Percentiles rank a stretch among this genome's conserved stretches.
Conservation (phyloP, 1,284 basidiomycete species). For the Inonotus hispidus region DNA sequence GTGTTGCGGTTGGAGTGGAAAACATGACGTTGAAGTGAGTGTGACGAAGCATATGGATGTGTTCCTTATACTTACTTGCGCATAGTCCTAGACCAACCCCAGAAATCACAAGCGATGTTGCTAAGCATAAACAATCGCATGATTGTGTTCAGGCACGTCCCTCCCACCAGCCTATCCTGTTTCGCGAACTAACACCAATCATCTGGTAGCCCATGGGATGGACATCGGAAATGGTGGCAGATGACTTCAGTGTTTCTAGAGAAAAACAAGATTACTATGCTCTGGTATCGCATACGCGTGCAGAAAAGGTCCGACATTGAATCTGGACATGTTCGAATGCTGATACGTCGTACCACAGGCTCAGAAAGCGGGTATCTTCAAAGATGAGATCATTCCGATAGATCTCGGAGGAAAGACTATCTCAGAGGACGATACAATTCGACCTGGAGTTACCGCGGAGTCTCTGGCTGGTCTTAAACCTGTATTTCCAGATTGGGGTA, state of each 20-base stretch:
- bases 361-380: conserved; percentile 57
- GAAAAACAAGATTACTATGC: conserved; percentile 80
- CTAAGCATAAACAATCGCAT: conserved; percentile 49
- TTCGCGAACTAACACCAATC: neutral
- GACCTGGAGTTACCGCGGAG: conserved; percentile 71
- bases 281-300: conserved; percentile 75
- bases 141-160: conserved; percentile 5
- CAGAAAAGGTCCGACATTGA: conserved; percentile 43
- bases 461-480: conserved; percentile 64
- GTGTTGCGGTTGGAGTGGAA: conserved; percentile 77
- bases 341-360: conserved; percentile 39
- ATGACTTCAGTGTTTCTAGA: conserved; percentile 69
- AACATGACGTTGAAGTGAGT: conserved; percentile 79
- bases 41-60: conserved; percentile 4
- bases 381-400: conserved; percentile 77
- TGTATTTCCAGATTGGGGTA: conserved; percentile 77
- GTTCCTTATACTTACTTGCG: conserved; percentile 6
- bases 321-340: neutral
- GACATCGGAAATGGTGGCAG: conserved; percentile 79
- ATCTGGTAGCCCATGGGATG: conserved; percentile 70
- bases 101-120: conserved; percentile 56
- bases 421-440: conserved; percentile 74
- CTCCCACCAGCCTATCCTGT: neutral
- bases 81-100: conserved; percentile 73
- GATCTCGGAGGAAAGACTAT: conserved; percentile 54